Percentiles rank a stretch among this genome's conserved stretches.
These are phyloP conservation scores for Clonostachys byssicola DNA, from an alignment of 2,329 filamentous ascomycete species.

Conservation along the genomic window DNA sequence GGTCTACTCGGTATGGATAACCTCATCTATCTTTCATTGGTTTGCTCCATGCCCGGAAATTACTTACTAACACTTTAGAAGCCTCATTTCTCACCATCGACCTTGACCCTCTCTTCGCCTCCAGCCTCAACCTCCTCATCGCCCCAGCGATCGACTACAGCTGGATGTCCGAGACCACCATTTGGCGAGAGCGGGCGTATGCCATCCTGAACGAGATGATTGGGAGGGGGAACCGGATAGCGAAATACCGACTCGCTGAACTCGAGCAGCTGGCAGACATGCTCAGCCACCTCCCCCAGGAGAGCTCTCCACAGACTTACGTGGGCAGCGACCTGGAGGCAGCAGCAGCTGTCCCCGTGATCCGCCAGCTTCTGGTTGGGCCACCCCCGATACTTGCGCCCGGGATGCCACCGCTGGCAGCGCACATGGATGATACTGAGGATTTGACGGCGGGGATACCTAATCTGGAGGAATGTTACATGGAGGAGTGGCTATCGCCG, in stretches of 20 bases:
- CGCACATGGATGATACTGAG: no score
- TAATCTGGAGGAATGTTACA: constrained; percentile 11
- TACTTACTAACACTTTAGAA: constrained; percentile 23
- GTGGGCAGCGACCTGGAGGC: no score
- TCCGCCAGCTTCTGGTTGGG: no score
- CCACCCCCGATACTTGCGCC: no score
- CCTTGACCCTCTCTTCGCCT: constrained; percentile 36
- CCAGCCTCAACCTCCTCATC: constrained; percentile 33
- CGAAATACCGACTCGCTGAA: constrained; percentile 35
- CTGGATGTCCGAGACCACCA: constrained; percentile 6
- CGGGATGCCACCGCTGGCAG: no score
- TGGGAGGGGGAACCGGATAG: constrained; percentile 37
- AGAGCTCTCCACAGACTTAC: background rate
- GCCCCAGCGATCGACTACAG: constrained; percentile 24
- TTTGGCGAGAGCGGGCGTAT: constrained; percentile 35
- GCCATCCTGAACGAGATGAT: constrained; percentile 41
- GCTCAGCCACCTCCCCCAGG: constrained; percentile 9
- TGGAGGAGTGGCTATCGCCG: constrained; percentile 31
- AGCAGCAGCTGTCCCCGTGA: no score
- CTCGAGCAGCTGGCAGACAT: constrained; percentile 37
- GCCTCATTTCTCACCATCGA: constrained; percentile 38
- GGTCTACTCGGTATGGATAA: constrained; percentile 34
- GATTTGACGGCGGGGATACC: constrained; percentile 2
- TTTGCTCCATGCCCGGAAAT: background rate
- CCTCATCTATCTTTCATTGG: background rate